Conservation (phyloP, 2,329 filamentous ascomycete species). For the Gaeumannomyces tritici region DNA sequence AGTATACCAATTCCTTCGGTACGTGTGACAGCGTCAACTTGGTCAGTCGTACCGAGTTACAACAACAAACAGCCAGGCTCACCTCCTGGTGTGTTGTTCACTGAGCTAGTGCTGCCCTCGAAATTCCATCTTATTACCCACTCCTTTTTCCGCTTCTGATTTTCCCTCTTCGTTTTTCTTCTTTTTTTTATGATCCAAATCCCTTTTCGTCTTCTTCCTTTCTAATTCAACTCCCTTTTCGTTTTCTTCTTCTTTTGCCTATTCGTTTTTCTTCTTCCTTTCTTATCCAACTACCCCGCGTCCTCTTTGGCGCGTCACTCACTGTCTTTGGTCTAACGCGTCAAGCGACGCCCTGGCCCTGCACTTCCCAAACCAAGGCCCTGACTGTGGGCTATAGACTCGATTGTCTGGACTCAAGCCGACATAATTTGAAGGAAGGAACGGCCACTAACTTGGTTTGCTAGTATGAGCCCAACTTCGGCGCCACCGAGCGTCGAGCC, state of each 20-base stretch:
- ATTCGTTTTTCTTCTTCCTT: not conserved
- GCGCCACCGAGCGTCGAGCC: not conserved
- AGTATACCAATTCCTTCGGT: not conserved
- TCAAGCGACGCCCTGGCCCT: not conserved
- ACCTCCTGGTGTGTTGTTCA: not conserved
- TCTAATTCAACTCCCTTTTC: not conserved
- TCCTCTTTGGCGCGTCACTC: too few species aligned
- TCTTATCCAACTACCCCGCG: not conserved
- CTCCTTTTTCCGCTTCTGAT: not conserved
- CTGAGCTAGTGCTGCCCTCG: not conserved
- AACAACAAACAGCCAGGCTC: not conserved
- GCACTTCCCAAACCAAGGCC: not conserved
- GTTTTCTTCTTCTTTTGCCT: too few species aligned
- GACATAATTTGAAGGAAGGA: not conserved
- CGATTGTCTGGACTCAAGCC: not conserved
- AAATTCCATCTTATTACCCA: not conserved
- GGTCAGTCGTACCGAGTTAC: not conserved
- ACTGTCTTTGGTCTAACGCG: not conserved
- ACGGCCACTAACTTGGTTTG: not conserved
- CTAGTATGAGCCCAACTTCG: not conserved
- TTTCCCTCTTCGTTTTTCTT: not conserved
- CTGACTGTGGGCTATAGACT: not conserved
- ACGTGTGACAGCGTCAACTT: not conserved
- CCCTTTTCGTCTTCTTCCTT: too few species aligned
- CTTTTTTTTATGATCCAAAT: not conserved